phyloP scores from a whole-genome alignment of 2,329 filamentous ascomycete genomes.

The Cladosporium sp. region DNA sequence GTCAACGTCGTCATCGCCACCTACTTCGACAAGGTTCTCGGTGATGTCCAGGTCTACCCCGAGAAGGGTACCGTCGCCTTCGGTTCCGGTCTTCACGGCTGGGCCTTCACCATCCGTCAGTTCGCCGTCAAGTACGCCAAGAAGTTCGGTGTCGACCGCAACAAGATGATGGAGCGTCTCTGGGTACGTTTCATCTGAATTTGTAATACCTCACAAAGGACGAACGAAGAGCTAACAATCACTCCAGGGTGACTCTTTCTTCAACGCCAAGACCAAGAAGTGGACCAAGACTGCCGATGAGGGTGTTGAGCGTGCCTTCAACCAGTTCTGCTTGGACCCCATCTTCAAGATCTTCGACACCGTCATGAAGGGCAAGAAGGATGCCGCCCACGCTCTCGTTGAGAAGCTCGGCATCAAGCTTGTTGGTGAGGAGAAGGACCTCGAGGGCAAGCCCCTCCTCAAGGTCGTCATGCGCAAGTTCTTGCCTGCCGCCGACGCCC shows the following conservation, averaged over 20 bases:
- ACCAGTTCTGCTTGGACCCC: conserved; percentile 98
- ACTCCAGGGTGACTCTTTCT: conserved; percentile 86
- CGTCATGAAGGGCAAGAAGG: conserved; percentile 99
- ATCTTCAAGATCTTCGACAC: conserved; percentile 98
- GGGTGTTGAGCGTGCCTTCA: conserved; percentile 95
- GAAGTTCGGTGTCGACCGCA: conserved; percentile 99
- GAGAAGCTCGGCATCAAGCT: conserved; percentile 97
- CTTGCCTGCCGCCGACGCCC: conserved; percentile 95
- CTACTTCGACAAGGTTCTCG: conserved; percentile 94
- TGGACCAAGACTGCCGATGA: conserved; percentile 92
- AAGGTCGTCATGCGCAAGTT: conserved; percentile 99
- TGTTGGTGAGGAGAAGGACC: conserved; percentile 77
- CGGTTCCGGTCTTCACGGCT: conserved; percentile 99
- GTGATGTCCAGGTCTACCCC: conserved; percentile 98
- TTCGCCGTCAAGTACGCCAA: conserved; percentile 96
- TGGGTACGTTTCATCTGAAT: conserved; percentile 67
- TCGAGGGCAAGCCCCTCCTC: conserved; percentile 96
- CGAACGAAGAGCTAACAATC: conserved; percentile 25
- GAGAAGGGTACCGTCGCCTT: conserved; percentile 98
- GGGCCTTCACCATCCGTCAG: conserved; percentile 98
- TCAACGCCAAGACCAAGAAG: conserved; percentile 99
- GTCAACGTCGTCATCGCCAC: conserved; percentile 99
- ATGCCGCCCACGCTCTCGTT: conserved; percentile 79
- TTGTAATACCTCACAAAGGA: background rate
- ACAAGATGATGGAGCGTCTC: conserved; percentile 99